Evolutionary conservation across 2,329 filamentous ascomycete species (phyloP), one percentile per base, ranked within the genome.

Genomic region (Penicillium concentricum): DNA sequence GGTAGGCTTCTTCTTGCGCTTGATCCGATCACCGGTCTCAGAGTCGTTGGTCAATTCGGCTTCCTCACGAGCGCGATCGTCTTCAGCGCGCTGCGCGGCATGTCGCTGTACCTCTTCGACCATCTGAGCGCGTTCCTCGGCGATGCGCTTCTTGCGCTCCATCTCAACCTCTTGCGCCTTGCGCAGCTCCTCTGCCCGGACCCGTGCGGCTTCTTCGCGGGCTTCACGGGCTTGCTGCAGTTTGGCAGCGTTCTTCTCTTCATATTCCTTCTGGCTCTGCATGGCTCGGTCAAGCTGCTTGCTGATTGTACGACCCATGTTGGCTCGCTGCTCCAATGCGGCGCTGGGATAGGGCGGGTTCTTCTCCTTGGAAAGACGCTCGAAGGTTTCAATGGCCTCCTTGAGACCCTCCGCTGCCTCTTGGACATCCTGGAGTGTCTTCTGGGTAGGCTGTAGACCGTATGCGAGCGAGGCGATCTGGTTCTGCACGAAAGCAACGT

Each of bases 401-500:
- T 96, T 92, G 1, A 99, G 83, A 3, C 92, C 94, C 18, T 85
- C 81, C 0, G 87, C 85, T 1, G 93, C 92, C 52, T 88, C 84
- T 69, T 96, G 84, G 8, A 99, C 86, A 67, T 97, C 92, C 58
- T 84, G 82, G 3, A 93, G 81, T 0, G 89, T 90, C 49, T 92
- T 87, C 69, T 92, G 87, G 6, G 84, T 84, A 71, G 97, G 91
- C 5, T 84, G 81, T 52, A 96, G 80, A 35, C 79, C 81, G 74
- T 91, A 88, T 53, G 97, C 86, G 30, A 89, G 85, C 44, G 89
- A 88, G 20, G 93, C 93, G 53, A 97, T 87, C 73, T 97, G 92
- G 61, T 96, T 95, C 71, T 97, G 94, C 28, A 97, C 91, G 70
- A 97, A 99, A 0, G 94, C 94, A 28, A 99, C 90, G 69, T 99